Percentiles rank a stretch among this genome's conserved stretches.
Conservation (phyloP, 805 yeast species). For the Maudiozyma barnettii region DNA sequence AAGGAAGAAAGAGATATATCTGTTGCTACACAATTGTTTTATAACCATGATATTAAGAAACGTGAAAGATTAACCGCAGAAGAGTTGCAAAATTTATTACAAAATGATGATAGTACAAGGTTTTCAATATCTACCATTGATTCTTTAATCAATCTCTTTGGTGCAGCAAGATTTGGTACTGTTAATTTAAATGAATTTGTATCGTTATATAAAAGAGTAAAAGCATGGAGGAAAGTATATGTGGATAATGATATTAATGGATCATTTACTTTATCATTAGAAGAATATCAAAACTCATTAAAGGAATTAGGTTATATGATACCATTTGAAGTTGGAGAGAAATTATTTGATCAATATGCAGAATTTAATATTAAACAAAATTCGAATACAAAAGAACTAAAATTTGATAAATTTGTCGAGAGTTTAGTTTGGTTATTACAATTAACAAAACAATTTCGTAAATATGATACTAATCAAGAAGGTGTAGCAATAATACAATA, state of each 20-base stretch:
- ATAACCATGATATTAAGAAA: slow-evolving; percentile 25
- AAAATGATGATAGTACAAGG: slow-evolving; percentile 28
- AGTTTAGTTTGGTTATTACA: slow-evolving; percentile 66
- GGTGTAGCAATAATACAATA: slow-evolving; percentile 62
- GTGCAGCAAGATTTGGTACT: slow-evolving; percentile 29
- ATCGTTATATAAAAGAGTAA: slow-evolving; percentile 27
- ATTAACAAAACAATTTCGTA: slow-evolving; percentile 69
- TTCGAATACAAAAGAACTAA: slow-evolving; percentile 34
- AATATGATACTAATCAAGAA: slow-evolving; percentile 62
- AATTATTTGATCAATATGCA: slow-evolving; percentile 29
- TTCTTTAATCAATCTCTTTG: slow-evolving; percentile 28
- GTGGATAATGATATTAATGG: slow-evolving; percentile 30
- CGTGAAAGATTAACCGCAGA: slow-evolving; percentile 27
- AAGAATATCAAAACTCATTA: slow-evolving; percentile 27
- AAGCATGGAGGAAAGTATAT: slow-evolving; percentile 29
- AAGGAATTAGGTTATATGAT: slow-evolving; percentile 28
- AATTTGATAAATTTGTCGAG: slow-evolving; percentile 77
- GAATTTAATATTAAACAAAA: slow-evolving; percentile 23
- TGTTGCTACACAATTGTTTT: slow-evolving; percentile 25
- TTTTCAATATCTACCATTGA: slow-evolving; percentile 30
- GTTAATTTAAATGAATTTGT: slow-evolving; percentile 26
- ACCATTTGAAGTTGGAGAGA: slow-evolving; percentile 29
- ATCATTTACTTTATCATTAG: slow-evolving; percentile 24
- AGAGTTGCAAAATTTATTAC: slow-evolving; percentile 28
- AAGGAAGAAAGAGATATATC: slow-evolving; percentile 18